Evolutionary conservation across 768 basidiomycete species (phyloP), one percentile per base, ranked within the genome.

Genomic region (Paxillus ammoniavirescens): DNA sequence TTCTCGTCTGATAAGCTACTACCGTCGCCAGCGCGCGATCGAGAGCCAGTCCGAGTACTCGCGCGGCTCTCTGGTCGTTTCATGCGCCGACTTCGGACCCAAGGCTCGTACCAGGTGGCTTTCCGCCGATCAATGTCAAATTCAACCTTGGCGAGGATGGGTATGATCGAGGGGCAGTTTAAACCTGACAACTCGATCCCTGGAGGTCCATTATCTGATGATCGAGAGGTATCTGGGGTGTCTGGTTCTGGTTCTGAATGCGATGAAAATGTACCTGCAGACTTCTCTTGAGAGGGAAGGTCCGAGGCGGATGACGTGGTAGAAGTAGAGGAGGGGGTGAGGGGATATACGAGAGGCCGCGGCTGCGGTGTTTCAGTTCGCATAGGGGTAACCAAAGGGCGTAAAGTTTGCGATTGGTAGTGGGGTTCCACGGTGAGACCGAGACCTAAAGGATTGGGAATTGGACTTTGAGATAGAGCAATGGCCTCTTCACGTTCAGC

Each of bases 91-190:
- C 84, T 89, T 52, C 83, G 77, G 26, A 84, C 55, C 91, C 91
- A 96, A 8, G 85, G 84, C n/a, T 86, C 86, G 58, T 86, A 94
- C 94, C 94, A 97, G 3, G 74, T 73, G 2, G 93, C 94, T 58
- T 78, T 86, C 49, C 81, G 75, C 37, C 77, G 76, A 69, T 97
- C 95, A 61, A 98, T 87, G 66, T 97, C 93, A 62, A 98, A 97
- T 68, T 98, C 94, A 12, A 98, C 84, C 69, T 95, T 95, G 46
- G 93, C 95, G 28, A 98, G 79, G 52, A 97, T 86, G 5, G 89
- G 90, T 49, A 92, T 83, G 21, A 91, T 71, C 23, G 86, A 81
- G 44, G 81, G 69, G 6, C 84, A 83, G 52, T 70, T 67, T 38
- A 90, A 75, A 7, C 88, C 89, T 5, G 88, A 85, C 9, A 91